phyloP scores from a whole-genome alignment of 257 asterid species.

The Hygrophila difformis region DNA sequence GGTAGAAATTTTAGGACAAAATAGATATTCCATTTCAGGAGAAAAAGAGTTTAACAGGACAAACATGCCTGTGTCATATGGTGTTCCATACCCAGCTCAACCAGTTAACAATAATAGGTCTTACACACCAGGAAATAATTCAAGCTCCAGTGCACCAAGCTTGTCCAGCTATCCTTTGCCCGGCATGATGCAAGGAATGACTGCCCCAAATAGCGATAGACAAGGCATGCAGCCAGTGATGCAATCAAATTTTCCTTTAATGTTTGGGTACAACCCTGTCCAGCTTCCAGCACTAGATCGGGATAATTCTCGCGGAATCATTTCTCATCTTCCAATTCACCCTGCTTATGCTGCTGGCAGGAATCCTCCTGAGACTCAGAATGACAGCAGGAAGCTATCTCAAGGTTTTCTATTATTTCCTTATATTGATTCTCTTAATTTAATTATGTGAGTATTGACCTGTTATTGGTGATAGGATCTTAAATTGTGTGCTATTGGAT shows the following conservation, averaged over 20 bases:
- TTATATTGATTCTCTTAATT: not conserved
- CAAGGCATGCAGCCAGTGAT: constrained; percentile 37
- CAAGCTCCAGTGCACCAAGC: constrained; percentile 30
- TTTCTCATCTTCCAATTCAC: constrained; percentile 52
- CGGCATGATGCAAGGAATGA: constrained; percentile 50
- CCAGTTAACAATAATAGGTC: constrained; percentile 43
- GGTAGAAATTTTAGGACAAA: constrained; percentile 55
- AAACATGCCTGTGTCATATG: constrained; percentile 35
- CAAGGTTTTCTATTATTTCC: constrained; percentile 45
- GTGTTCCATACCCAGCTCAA: constrained; percentile 43
- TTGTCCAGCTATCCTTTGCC: constrained; percentile 44
- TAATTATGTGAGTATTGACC: not conserved
- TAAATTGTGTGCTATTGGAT: not conserved
- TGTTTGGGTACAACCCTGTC: constrained; percentile 68
- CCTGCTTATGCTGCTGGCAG: constrained; percentile 43
- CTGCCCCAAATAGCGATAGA: constrained; percentile 41
- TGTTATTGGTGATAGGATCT: not conserved
- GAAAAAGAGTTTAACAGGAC: constrained; percentile 59
- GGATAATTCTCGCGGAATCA: constrained; percentile 47
- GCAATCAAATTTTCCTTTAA: constrained; percentile 55
- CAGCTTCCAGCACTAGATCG: constrained; percentile 76
- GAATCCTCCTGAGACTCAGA: constrained; percentile 37
- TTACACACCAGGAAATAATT: constrained; percentile 48
- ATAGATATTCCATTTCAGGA: constrained; percentile 51
- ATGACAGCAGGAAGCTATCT: constrained; percentile 46